Base-by-base conservation (phyloP, 2,329 filamentous ascomycete species). In the Monilinia vaccinii-corymbosi region DNA sequence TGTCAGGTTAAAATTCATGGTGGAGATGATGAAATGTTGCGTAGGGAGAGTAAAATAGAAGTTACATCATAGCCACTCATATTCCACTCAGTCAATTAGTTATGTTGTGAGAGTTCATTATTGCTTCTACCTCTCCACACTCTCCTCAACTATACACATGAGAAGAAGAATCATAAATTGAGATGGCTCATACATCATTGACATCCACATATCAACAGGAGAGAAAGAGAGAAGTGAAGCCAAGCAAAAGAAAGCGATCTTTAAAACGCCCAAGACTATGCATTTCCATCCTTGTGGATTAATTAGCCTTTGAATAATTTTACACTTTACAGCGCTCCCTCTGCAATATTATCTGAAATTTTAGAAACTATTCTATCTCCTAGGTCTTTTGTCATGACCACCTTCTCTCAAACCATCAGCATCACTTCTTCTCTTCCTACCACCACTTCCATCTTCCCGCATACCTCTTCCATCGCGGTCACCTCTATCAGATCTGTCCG, bases 361-460 rank as follows among this genome's bases (percentile, higher is more conserved):
- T 42, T 49, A 48, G 23, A 64, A 21, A 9, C 18, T 47, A 38
- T 7, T 62, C 50, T 63, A 68, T 59, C 67, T 63, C 45, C 69
- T 63, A 13, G 64, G 61, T 61, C 68, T 66, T 62, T 71, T 72
- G 25, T 69, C 67, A 53, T 64, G 74, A 71, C 55, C 71, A 75
- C 63, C 69, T 23, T 64, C 60, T 42, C 70, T 67, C 52, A 67
- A 50, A 18, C 57, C 60, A 16, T 66, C 68, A 51, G 67, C 70
- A 32, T 72, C 69, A 28, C 64, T 63, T 28, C 67, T 65, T 64
- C 71, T 61, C 64, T 72, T 71, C 50, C 70, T 65, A 40, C 65
- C 65, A 10, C 64, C 61, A 44, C 61, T 64, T 16, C 65, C 67
- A 40, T 58, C 53, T 14, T 56, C 53, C 60, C 68, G 66, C 28